Conservation (phyloP, 352 stramenopile genomes). For the Pythium biforme region DNA sequence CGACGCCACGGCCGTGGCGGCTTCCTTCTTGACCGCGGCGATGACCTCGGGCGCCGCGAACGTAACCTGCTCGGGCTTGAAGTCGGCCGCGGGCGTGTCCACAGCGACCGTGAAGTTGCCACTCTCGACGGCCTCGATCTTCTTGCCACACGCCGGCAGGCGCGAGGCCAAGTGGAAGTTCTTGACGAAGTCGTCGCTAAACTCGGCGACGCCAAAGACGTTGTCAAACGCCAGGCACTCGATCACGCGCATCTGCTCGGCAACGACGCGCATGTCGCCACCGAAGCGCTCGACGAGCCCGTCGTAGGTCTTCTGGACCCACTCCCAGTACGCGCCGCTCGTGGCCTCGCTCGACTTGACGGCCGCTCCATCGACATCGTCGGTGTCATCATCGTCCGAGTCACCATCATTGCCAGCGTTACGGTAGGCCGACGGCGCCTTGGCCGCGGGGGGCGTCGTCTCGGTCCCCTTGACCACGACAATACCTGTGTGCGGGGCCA, state of each 20-base stretch:
- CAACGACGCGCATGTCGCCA: slow-evolving; percentile 57
- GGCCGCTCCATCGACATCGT: neutral
- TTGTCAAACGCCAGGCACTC: slow-evolving; percentile 62
- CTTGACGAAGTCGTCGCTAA: slow-evolving; percentile 46
- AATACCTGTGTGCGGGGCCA: slow-evolving; percentile 13
- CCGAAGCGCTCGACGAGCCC: slow-evolving; percentile 54
- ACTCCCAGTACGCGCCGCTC: slow-evolving; percentile 60
- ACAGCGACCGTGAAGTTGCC: slow-evolving; percentile 49
- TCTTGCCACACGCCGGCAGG: slow-evolving; percentile 46
- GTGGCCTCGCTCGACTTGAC: slow-evolving; percentile 35
- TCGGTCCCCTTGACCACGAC: slow-evolving; percentile 8
- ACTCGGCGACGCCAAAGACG: slow-evolving; percentile 48
- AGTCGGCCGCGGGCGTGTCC: slow-evolving; percentile 34
- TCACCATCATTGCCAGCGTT: slow-evolving; percentile 26
- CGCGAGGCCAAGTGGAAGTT: slow-evolving; percentile 54
- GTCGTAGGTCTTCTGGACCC: slow-evolving; percentile 57
- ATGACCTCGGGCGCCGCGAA: slow-evolving; percentile 51
- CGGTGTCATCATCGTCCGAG: neutral
- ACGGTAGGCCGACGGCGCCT: slow-evolving; percentile 30
- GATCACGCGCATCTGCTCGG: slow-evolving; percentile 58
- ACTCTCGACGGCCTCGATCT: slow-evolving; percentile 45
- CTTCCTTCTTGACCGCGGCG: slow-evolving; percentile 34
- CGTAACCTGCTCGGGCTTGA: slow-evolving; percentile 42
- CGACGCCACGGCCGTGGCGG: neutral
- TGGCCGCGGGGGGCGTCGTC: slow-evolving; percentile 30